Base-by-base conservation (phyloP, 495 filamentous ascomycete genomes). In the Neurospora sp. region DNA sequence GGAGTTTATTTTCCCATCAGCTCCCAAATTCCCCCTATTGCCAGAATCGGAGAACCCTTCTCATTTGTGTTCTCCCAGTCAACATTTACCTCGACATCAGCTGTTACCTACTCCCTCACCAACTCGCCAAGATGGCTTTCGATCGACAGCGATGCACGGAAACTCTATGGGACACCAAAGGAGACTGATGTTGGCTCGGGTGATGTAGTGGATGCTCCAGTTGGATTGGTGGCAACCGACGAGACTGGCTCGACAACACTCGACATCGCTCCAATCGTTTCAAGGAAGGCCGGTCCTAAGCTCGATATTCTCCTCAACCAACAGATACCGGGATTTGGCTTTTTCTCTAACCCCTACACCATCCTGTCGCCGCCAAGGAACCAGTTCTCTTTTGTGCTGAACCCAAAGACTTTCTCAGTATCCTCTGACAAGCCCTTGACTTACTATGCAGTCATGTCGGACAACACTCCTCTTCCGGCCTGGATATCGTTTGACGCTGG, bases 401-500 rank as follows among this genome's bases (percentile, higher is more conserved):
- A 78, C 22, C 71, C 72, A 12, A 73, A 82, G 70, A 86, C 84
- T 0, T 86, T 86, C 72, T 70, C 75, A 27, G 71, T 76, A 65
- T 44, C 79, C 12, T 72, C 75, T 27, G 78, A 69, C 20, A 74
- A 41, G 69, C 70, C 44, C 31, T 70, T 88, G 35, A 83, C 74
- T 42, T 97, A 94, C 80, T 96, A 97, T 77, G 92, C 93, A 31
- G 89, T 91, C 12, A 91, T 91, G 44, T 81, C 79, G 3, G 89
- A 94, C 73, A 92, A 94, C 76, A 90, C 91, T 8, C 94, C 95
- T 40, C 82, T 97, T 45, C 94, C 94, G 41, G 92, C 94, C 5
- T 97, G 94, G 94, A 87, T 97, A 48, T 83, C 80, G 12, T 97
- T 98, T 76, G 89, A 97, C 77, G 75, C 86, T 2, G 73, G 77